Evolutionary conservation across 2,329 filamentous ascomycete species (phyloP).

Genomic region (Huntiella moniliformis): DNA sequence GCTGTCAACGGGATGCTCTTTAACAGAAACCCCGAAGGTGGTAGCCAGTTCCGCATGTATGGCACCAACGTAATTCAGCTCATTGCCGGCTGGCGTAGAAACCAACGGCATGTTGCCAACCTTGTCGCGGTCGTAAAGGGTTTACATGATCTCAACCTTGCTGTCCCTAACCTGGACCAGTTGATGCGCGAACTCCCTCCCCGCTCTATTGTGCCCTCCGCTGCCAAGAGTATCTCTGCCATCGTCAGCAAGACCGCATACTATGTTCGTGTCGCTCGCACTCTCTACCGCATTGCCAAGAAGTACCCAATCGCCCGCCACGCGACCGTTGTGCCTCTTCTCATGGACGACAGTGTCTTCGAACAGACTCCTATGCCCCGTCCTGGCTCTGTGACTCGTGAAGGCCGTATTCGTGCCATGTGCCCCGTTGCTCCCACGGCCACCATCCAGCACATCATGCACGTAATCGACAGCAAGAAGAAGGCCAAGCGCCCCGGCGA

Average conservation of each 20-base stretch:
- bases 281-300: slow-evolving; percentile 18
- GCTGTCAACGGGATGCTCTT: slow-evolving; percentile 8
- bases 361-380: slow-evolving; percentile 5
- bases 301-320: slow-evolving; percentile 16
- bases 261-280: slow-evolving; percentile 10
- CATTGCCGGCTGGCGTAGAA: slow-evolving; percentile 7
- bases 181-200: slow-evolving; percentile 9
- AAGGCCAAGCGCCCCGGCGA: slow-evolving; percentile 9
- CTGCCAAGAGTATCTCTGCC: slow-evolving; percentile 10
- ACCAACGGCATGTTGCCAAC: slow-evolving; percentile 1
- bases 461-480: slow-evolving; percentile 4
- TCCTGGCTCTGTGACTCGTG: slow-evolving; percentile 7
- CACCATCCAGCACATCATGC: slow-evolving; percentile 8
- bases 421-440: slow-evolving; percentile 7
- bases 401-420: slow-evolving; percentile 5
- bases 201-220: slow-evolving; percentile 5
- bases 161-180: slow-evolving; percentile 3
- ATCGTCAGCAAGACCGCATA: slow-evolving; percentile 10
- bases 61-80: slow-evolving; percentile 4
- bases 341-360: slow-evolving; percentile 14
- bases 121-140: slow-evolving; percentile 6
- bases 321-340: slow-evolving; percentile 16
- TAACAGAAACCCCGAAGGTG: slow-evolving; percentile 6
- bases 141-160: slow-evolving; percentile 1
- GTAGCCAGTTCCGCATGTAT: slow-evolving; percentile 3